A percentile compares a stretch with the other conserved stretches of the same genome.
Conservation (phyloP, 1,284 basidiomycete genomes). For the Spongispora temasekensis region DNA sequence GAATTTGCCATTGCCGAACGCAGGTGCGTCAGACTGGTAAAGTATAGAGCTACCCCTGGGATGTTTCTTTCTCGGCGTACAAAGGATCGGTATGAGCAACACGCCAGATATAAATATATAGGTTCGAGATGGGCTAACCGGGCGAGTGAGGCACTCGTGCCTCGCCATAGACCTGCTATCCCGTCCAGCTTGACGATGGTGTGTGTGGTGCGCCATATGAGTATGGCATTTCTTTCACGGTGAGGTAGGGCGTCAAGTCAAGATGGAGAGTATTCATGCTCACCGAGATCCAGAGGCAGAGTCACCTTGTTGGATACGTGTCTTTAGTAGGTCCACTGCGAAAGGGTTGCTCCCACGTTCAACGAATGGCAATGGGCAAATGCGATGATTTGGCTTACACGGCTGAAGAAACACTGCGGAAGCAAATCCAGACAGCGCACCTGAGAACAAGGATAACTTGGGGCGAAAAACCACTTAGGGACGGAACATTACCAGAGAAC, state of each 20-base stretch:
- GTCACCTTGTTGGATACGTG: slow-evolving; percentile 80
- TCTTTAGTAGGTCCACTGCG: slow-evolving; percentile 87
- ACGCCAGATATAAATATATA: too few species aligned
- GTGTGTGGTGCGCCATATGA: slow-evolving; percentile 53
- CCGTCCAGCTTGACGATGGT: slow-evolving; percentile 66
- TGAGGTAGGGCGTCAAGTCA: background rate
- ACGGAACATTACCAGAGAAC: slow-evolving; percentile 55
- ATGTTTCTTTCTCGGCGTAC: slow-evolving; percentile 66
- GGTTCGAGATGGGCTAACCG: slow-evolving; percentile 62
- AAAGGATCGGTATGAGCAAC: background rate
- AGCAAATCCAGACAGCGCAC: slow-evolving; percentile 73
- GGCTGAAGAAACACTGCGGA: slow-evolving; percentile 79
- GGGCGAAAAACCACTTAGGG: background rate
- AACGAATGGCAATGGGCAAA: too few species aligned
- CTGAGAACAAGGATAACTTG: slow-evolving; percentile 36
- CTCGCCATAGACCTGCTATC: slow-evolving; percentile 78
- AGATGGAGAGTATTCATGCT: slow-evolving; percentile 14
- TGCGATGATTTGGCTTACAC: slow-evolving; percentile 43
- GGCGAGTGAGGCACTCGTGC: slow-evolving; percentile 79
- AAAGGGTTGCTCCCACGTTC: slow-evolving; percentile 2
- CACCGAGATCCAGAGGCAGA: slow-evolving; percentile 40
- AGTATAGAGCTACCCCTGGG: slow-evolving; percentile 91
- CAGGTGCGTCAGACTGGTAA: slow-evolving; percentile 82
- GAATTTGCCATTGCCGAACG: slow-evolving; percentile 71
- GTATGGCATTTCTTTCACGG: slow-evolving; percentile 39